Percentiles rank a stretch among this genome's conserved stretches.
Evolutionary conservation across 1,284 basidiomycete species (phyloP).

Genomic region (Taiwanofungus camphoratus): DNA sequence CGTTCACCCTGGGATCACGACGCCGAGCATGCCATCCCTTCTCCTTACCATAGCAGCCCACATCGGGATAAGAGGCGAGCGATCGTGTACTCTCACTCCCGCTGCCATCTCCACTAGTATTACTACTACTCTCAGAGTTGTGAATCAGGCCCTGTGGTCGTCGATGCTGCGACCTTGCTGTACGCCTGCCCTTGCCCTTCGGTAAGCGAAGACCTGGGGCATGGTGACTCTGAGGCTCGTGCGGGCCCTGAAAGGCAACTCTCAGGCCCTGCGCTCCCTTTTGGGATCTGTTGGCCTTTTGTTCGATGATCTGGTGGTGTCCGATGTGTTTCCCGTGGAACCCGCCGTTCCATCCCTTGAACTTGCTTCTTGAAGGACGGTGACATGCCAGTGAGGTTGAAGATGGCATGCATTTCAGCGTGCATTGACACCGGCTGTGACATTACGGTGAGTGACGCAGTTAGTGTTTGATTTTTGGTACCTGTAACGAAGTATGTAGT

Average conservation of each 20-base stretch:
- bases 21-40: slow-evolving; percentile 33
- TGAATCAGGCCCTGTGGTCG: neutral
- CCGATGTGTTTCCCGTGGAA: slow-evolving; percentile 22
- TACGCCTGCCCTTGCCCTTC: slow-evolving; percentile 15
- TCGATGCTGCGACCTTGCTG: neutral
- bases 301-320: slow-evolving; percentile 25
- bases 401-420: slow-evolving; percentile 58
- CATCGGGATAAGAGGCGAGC: neutral
- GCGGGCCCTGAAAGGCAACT: slow-evolving; percentile 21
- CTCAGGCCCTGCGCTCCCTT: slow-evolving; percentile 22
- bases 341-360: slow-evolving; percentile 35
- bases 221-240: slow-evolving; percentile 6
- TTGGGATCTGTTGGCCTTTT: slow-evolving; percentile 21
- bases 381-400: slow-evolving; percentile 45
- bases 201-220: slow-evolving; percentile 2
- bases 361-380: slow-evolving; percentile 51
- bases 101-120: slow-evolving; percentile 14
- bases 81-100: slow-evolving; percentile 6
- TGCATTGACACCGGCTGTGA: slow-evolving; percentile 52
- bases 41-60: slow-evolving; percentile 12
- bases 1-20: slow-evolving; percentile 40
- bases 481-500: too few species aligned
- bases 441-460: too few species aligned
- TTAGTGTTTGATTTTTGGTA: too few species aligned
- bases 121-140: slow-evolving; percentile 11